phyloP scores from a whole-genome alignment of 1,139 yeast species.

The Eremothecium sinecaudum region DNA sequence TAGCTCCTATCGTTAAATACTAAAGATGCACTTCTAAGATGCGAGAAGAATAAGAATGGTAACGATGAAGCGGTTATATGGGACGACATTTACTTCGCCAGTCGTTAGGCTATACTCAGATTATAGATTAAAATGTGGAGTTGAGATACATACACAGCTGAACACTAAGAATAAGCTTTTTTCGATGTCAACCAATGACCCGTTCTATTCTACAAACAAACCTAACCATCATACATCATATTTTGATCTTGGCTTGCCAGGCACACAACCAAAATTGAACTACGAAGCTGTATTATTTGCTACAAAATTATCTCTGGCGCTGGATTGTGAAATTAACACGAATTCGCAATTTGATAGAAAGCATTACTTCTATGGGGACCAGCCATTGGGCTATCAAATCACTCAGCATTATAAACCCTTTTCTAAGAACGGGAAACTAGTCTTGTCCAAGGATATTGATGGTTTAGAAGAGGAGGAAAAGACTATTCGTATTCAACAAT shows the following conservation, averaged over 20 bases:
- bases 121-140: slow-evolving; percentile 61
- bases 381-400: slow-evolving; percentile 91
- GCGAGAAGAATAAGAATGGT: no score
- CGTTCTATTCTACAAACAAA: slow-evolving; percentile 33
- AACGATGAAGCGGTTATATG: no score
- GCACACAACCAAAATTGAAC: slow-evolving; percentile 80
- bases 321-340: slow-evolving; percentile 50
- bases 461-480: slow-evolving; percentile 38
- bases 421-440: slow-evolving; percentile 56
- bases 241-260: slow-evolving; percentile 85
- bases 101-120: slow-evolving; percentile 12
- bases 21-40: no score
- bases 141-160: slow-evolving; percentile 89
- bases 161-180: slow-evolving; percentile 67
- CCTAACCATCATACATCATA: slow-evolving; percentile 70
- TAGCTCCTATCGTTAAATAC: no score
- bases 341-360: slow-evolving; percentile 76
- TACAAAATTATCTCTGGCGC: slow-evolving; percentile 60
- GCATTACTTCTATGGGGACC: slow-evolving; percentile 94
- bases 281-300: slow-evolving; percentile 68
- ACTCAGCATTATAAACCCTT: slow-evolving; percentile 83
- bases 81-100: no score
- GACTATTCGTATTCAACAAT: slow-evolving; percentile 50
- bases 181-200: slow-evolving; percentile 45
- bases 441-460: slow-evolving; percentile 44